Base-by-base conservation (phyloP, 1,284 basidiomycete genomes). In the Leccinum subfulvum region DNA sequence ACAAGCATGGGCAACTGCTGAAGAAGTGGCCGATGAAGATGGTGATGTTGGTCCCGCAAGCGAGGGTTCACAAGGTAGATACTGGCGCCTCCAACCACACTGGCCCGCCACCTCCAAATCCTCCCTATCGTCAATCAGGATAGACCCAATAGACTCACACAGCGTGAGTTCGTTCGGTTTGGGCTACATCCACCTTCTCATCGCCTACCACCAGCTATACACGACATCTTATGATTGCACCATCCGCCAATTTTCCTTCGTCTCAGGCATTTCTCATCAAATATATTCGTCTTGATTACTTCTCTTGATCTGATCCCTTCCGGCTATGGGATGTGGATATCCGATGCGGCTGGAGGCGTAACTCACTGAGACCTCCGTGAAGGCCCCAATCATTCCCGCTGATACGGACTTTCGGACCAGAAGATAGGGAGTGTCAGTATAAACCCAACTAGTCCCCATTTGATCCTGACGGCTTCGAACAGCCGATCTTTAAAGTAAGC, bases 221-320 rank as follows among this genome's bases (percentile, higher is more conserved):
- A 92, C 91, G 8, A 88, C 84, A 55, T 83, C 91, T 9, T 93
- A 93, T 66, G 91, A 93, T 69, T 87, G 85, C 67, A 91, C 88
- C 1, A 76, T 93, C 61, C 86, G 91, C n/a, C 78, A 77, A 51
- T 79, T 90, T 10, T 89, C 88, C 1, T 87, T 92, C 63, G 82
- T 82, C 8, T 84, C 89, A 2, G 88, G 87, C 1, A 75, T 87
- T 33, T 90, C 91, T 1, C 78, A 78, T 30, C 89, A 93, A 70
- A 26, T 26, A 73, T 93, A 11, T 88, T 88, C 16, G 73, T 74
- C 6, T 78, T 92, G 35, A 84, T 91, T 28, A 84, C 82, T 13
- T 86, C 84, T 65, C 78, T 92, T 59, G 91, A 93, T 66, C 68
- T 91, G 16, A 75, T 83, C 1, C 84, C 86, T 1, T 77, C 78